Evolutionary conservation across 495 filamentous ascomycete species (phyloP).

Genomic region (Aspergillus steynii): DNA sequence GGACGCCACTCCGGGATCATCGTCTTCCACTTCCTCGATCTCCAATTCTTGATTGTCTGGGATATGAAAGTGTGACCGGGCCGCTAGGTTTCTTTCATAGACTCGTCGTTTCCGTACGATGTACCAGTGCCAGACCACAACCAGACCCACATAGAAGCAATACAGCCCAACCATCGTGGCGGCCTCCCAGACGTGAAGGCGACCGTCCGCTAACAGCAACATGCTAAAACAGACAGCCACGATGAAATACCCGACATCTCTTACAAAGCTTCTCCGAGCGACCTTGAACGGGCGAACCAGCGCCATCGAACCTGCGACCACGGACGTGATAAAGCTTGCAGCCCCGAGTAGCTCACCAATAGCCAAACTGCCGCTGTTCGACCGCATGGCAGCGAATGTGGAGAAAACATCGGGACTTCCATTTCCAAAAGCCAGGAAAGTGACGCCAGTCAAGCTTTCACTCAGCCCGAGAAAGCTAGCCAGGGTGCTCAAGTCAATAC

Average conservation of each 20-base stretch:
- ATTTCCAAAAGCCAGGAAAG: constrained; percentile 96
- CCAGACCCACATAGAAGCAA: constrained; percentile 82
- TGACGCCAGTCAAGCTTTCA: constrained; percentile 95
- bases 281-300: constrained; percentile 91
- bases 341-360: constrained; percentile 95
- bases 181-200: constrained; percentile 85
- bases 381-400: constrained; percentile 96
- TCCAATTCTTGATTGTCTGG: constrained; percentile 71
- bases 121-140: constrained; percentile 93
- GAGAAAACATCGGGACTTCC: constrained; percentile 99
- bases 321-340: constrained; percentile 93
- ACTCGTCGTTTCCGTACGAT: constrained; percentile 58
- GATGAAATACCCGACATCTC: constrained; percentile 94
- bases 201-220: constrained; percentile 81
- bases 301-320: constrained; percentile 98
- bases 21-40: constrained; percentile 68
- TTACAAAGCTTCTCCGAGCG: constrained; percentile 80
- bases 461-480: constrained; percentile 85
- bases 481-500: constrained; percentile 92
- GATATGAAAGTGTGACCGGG: constrained; percentile 71
- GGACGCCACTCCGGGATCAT: constrained; percentile 60
- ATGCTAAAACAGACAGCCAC: constrained; percentile 85
- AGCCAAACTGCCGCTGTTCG: constrained; percentile 91
- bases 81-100: constrained; percentile 63
- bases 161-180: constrained; percentile 89